Percentiles rank a stretch among this genome's conserved stretches.
These are phyloP conservation scores for Fusarium guadeloupense DNA, from an alignment of 2,329 filamentous ascomycete species.

Conservation along the genomic window DNA sequence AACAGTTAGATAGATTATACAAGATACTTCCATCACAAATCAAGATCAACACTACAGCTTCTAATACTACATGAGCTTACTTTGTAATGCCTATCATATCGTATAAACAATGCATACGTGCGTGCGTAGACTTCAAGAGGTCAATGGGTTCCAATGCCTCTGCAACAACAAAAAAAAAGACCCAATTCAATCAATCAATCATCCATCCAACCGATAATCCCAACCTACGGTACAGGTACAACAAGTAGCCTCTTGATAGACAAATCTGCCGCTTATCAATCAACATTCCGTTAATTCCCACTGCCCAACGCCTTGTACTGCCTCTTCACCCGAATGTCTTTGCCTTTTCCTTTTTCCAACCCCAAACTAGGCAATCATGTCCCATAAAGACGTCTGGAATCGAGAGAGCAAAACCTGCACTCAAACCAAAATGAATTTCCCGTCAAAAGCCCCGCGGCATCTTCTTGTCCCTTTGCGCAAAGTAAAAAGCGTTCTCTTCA, in stretches of 20 bases:
- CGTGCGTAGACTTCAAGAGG: conserved; percentile 24
- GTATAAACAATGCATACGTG: conserved; percentile 33
- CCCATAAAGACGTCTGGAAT: conserved; percentile 5
- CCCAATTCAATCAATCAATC: neutral
- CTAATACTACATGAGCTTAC: conserved; percentile 24
- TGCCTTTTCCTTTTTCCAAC: conserved; percentile 25
- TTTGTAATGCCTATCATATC: conserved; percentile 30
- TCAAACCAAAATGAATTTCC: conserved; percentile 21
- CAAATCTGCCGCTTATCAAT: conserved; percentile 15
- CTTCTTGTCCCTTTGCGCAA: conserved; percentile 1
- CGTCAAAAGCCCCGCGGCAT: conserved; percentile 1
- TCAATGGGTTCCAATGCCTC: conserved; percentile 11
- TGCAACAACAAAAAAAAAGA: conserved; percentile 13
- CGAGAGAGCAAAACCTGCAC: conserved; percentile 19
- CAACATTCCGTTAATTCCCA: conserved; percentile 19
- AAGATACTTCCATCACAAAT: neutral
- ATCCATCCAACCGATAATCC: conserved; percentile 9
- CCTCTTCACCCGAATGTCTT: conserved; percentile 25
- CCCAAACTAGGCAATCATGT: conserved; percentile 14
- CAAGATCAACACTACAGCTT: conserved; percentile 3
- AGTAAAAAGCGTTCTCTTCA: conserved; percentile 25
- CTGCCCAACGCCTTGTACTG: conserved; percentile 40
- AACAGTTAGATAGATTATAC: conserved; percentile 2
- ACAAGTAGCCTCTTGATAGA: conserved; percentile 15
- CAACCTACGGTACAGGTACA: neutral